Evolutionary conservation across 768 basidiomycete species (phyloP).

Genomic region (Hysterangium stoloniferum): DNA sequence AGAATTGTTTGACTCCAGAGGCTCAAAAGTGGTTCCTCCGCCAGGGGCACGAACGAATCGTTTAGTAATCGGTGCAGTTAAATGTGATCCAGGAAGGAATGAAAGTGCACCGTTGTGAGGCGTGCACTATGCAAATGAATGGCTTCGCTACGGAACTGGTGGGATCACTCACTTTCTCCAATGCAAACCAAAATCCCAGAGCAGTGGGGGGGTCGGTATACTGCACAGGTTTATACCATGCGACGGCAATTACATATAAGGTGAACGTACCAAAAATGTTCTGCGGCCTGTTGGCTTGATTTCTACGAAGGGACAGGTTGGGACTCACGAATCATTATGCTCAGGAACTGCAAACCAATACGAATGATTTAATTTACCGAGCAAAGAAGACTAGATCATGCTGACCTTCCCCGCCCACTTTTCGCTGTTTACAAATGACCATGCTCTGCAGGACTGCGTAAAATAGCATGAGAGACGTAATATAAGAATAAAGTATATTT

Average conservation of each 20-base stretch:
- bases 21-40: slow-evolving; percentile 83
- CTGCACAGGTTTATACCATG: slow-evolving; percentile 30
- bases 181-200: slow-evolving; percentile 93
- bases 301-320: not conserved
- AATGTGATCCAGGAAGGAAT: slow-evolving; percentile 88
- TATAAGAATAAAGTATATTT: slow-evolving; percentile 16
- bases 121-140: slow-evolving; percentile 48
- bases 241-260: not conserved
- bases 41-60: slow-evolving; percentile 74
- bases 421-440: slow-evolving; percentile 92
- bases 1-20: slow-evolving; percentile 26
- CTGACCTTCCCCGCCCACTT: slow-evolving; percentile 87
- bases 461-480: not conserved
- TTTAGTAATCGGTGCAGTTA: slow-evolving; percentile 61
- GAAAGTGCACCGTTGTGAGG: slow-evolving; percentile 75
- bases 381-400: not conserved
- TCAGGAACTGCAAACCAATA: slow-evolving; percentile 52
- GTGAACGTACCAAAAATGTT: slow-evolving; percentile 57
- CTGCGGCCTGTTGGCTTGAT: slow-evolving; percentile 27
- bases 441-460: slow-evolving; percentile 80
- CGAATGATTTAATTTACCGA: not conserved
- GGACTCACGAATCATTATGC: slow-evolving; percentile 86
- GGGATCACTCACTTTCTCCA: slow-evolving; percentile 45
- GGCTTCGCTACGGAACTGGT: not conserved
- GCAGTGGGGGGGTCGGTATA: slow-evolving; percentile 91